These are phyloP conservation scores for Pontederia crassipes DNA, from an alignment of 176 grass and related monocot genomes.

Conservation along the genomic window DNA sequence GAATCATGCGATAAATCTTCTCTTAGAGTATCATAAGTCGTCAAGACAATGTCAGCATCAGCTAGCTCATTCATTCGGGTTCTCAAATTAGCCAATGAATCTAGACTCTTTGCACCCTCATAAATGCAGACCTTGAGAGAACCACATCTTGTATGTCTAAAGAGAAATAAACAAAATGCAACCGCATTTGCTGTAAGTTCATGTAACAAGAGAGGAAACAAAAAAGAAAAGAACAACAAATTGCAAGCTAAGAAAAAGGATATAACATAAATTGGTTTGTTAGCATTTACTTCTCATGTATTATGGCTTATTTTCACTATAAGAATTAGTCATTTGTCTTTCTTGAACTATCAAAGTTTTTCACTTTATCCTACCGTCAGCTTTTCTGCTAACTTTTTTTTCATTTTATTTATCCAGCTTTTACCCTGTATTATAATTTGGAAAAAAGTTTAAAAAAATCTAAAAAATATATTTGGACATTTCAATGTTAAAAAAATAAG, in stretches of 20 bases:
- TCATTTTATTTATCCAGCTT: too few species aligned
- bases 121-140: conserved; percentile 87
- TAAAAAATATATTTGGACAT: too few species aligned
- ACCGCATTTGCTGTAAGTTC: conserved; percentile 19
- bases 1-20: conserved; percentile 97
- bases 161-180: conserved; percentile 26
- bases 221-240: conserved; percentile 15
- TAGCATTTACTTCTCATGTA: too few species aligned
- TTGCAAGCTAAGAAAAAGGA: conserved; percentile 7
- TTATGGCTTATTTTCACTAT: too few species aligned
- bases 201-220: background rate
- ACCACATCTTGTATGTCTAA: conserved; percentile 75
- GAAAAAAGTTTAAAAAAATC: too few species aligned
- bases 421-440: too few species aligned
- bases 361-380: too few species aligned
- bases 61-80: conserved; percentile 51
- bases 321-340: too few species aligned
- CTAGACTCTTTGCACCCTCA: conserved; percentile 82
- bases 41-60: conserved; percentile 79
- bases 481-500: too few species aligned
- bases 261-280: background rate
- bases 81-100: conserved; percentile 24
- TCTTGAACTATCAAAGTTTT: too few species aligned
- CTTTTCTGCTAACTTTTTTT: too few species aligned
- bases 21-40: conserved; percentile 94